phyloP scores from a whole-genome alignment of 352 stramenopile genomes.

The Pythium utonaiense region DNA sequence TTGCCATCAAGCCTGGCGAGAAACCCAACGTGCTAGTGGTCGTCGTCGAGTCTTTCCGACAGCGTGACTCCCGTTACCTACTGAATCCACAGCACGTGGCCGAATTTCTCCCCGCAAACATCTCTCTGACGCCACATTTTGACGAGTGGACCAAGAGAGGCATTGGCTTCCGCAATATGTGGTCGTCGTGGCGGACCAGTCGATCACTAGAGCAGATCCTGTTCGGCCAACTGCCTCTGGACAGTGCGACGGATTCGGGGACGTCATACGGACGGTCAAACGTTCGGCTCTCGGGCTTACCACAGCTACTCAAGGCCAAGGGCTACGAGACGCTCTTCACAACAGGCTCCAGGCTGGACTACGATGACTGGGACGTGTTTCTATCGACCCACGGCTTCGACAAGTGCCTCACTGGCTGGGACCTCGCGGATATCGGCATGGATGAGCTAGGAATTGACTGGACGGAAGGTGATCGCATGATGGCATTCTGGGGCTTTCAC shows the following conservation, averaged over 20 bases:
- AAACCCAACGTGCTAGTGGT: slow-evolving; percentile 62
- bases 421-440: slow-evolving; percentile 40
- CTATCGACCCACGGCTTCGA: slow-evolving; percentile 59
- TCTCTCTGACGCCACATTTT: slow-evolving; percentile 63
- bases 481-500: slow-evolving; percentile 67
- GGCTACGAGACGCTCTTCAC: slow-evolving; percentile 68
- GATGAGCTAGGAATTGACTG: slow-evolving; percentile 50
- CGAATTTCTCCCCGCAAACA: slow-evolving; percentile 34
- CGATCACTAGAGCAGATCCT: slow-evolving; percentile 61
- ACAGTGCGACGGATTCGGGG: slow-evolving; percentile 47
- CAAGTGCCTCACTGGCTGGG: slow-evolving; percentile 34
- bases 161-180: slow-evolving; percentile 55
- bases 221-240: slow-evolving; percentile 61
- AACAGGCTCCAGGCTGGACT: slow-evolving; percentile 47
- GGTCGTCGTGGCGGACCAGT: slow-evolving; percentile 67
- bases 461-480: slow-evolving; percentile 46
- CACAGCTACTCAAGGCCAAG: slow-evolving; percentile 52
- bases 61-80: slow-evolving; percentile 54
- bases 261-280: slow-evolving; percentile 37
- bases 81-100: slow-evolving; percentile 26
- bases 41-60: slow-evolving; percentile 61
- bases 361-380: slow-evolving; percentile 64
- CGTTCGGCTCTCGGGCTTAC: slow-evolving; percentile 41
- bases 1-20: slow-evolving; percentile 32
- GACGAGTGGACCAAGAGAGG: slow-evolving; percentile 49